A percentile compares a stretch with the other conserved stretches of the same genome.
Evolutionary conservation across 345 rosid species (phyloP).

Genomic region (Pistacia atlantica): DNA sequence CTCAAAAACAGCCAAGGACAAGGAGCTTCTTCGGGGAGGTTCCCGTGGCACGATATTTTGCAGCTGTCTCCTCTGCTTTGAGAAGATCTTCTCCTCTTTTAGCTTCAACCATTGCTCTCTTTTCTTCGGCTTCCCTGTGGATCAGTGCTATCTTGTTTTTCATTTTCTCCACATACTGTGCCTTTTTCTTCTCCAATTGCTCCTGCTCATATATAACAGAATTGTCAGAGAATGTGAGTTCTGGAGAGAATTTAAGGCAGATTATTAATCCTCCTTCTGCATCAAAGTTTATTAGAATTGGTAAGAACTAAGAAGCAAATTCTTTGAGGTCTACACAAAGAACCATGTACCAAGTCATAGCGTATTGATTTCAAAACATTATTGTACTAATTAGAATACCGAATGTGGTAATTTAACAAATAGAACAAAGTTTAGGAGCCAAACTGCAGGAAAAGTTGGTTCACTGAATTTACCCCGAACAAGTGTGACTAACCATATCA

Average conservation of each 20-base stretch:
- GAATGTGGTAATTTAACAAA: background rate
- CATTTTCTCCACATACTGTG: constrained; percentile 74
- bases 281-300: background rate
- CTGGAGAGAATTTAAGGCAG: background rate
- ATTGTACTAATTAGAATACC: background rate
- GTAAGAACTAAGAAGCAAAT: no score
- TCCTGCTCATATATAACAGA: constrained; percentile 47
- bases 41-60: constrained; percentile 81
- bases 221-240: background rate
- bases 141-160: constrained; percentile 73
- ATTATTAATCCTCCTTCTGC: background rate
- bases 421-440: background rate
- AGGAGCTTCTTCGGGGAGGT: constrained; percentile 69
- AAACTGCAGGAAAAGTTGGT: background rate
- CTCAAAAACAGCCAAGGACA: constrained; percentile 50
- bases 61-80: constrained; percentile 83
- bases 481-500: background rate
- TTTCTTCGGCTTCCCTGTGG: constrained; percentile 87
- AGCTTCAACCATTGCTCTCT: constrained; percentile 75
- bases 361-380: background rate
- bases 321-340: no score
- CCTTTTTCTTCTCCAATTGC: constrained; percentile 75
- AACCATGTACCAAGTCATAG: background rate
- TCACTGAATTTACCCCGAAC: background rate
- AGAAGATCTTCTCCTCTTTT: constrained; percentile 82